Base-by-base conservation (phyloP, 768 basidiomycete genomes). In the Mrakia gelida region DNA sequence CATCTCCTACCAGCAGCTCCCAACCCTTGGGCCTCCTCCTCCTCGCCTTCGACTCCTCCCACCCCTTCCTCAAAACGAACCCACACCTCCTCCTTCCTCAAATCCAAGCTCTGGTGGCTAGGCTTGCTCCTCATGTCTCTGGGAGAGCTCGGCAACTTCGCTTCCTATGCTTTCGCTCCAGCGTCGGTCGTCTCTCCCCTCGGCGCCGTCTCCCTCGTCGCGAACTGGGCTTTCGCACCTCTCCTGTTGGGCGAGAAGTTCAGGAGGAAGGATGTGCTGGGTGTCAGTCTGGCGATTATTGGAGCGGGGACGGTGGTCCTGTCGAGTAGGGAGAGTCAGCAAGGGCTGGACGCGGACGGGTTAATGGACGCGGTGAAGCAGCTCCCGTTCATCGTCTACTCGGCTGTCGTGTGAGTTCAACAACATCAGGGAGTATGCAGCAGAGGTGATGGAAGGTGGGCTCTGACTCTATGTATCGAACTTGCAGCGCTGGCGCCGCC, bases 291-390 rank as follows among this genome's bases (percentile, higher is more conserved):
- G 75, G 92, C 95, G 52, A 87, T 97, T 54, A 84, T 95, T 18
- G 96, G 96, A 26, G 95, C 95, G 1, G 89, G 93, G 13, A 96
- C 94, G 0, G 93, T 99, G n/a, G 95, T 98, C 21, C 94, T 79
- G 89, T 92, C 79, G 86, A 92, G 79, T 88, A 93, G 65, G 59
- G 61, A 68, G 10, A 30, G 28, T 38, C 71, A 76, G 43, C 28
- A 59, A 8, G 80, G 85, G 84, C 86, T 94, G 65, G 89, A 92
- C 79, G 90, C 91, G 2, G 87, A 89, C 34, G 88, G 87, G 18
- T 86, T 98, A 18, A 81, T 93, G 23, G 81, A 83, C 21, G 94
- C 95, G 3, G 88, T 97, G 74, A 87, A 85, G 3, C 91, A 91
- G 78, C 87, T 87, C 1, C 85, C 90, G 3, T 98, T 98, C 84